These are phyloP conservation scores for Tremella mesenterica DNA, from an alignment of 768 basidiomycete species.

Conservation along the genomic window DNA sequence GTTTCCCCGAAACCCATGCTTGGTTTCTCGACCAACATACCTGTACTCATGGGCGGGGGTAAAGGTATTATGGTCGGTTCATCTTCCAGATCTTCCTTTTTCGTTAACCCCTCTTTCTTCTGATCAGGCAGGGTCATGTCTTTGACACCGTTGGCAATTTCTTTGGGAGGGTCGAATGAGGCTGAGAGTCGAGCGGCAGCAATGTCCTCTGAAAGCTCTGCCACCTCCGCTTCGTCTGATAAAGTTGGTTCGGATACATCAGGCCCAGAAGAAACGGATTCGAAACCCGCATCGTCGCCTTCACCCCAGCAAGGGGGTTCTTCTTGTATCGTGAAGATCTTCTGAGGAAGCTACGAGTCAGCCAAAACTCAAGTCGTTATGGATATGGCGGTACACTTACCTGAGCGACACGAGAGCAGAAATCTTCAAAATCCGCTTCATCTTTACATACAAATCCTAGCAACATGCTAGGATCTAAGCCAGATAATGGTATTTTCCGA, in stretches of 20 bases:
- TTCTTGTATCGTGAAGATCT: conserved; percentile 79
- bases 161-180: too few relatives aligned
- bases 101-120: too few relatives aligned
- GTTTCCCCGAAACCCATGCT: too few relatives aligned
- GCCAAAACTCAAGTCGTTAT: not conserved
- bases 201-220: not conserved
- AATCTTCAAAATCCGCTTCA: conserved; percentile 76
- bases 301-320: conserved; percentile 71
- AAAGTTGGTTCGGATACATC: conserved; percentile 46
- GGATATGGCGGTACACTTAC: conserved; percentile 50
- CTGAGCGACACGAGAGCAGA: conserved; percentile 61
- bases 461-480: conserved; percentile 93
- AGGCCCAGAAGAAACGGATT: conserved; percentile 73
- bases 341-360: conserved; percentile 49
- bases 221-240: not conserved
- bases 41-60: too few relatives aligned
- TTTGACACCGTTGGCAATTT: too few relatives aligned
- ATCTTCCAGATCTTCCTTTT: too few relatives aligned
- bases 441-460: conserved; percentile 81
- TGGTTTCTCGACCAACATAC: too few relatives aligned
- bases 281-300: conserved; percentile 62
- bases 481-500: conserved; percentile 83
- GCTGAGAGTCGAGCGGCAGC: too few relatives aligned
- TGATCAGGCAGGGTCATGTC: too few relatives aligned
- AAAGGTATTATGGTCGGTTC: too few relatives aligned